These are phyloP conservation scores for Leccinum subgranulosum DNA, from an alignment of 768 basidiomycete genomes.

Conservation along the genomic window DNA sequence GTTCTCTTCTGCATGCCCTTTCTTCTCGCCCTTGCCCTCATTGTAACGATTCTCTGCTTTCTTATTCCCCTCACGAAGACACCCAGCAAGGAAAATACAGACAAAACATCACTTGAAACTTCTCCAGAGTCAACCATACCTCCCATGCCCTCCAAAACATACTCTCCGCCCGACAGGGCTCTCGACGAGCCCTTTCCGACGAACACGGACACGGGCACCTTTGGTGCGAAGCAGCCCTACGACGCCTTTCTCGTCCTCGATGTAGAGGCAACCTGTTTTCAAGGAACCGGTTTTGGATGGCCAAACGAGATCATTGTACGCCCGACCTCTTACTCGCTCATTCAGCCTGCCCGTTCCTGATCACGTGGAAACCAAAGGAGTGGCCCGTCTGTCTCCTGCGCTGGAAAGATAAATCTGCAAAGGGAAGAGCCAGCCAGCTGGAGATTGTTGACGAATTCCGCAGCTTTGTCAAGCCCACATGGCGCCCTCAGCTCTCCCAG, in stretches of 20 bases:
- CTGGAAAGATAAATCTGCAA: conserved; percentile 65
- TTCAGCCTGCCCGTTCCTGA: conserved; percentile 2
- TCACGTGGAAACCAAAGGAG: conserved; percentile 51
- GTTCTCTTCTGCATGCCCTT: conserved; percentile 8
- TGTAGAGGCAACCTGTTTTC: conserved; percentile 80
- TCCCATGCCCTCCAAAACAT: conserved; percentile 20
- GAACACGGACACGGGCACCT: conserved; percentile 10
- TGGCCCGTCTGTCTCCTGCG: conserved; percentile 87
- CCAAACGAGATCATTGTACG: conserved; percentile 96
- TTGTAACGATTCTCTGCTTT: background rate
- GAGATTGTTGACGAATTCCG: conserved; percentile 80
- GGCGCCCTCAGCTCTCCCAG: conserved; percentile 73
- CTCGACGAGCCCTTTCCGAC: conserved; percentile 2
- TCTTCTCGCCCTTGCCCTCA: conserved; percentile 11
- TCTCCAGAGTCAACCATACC: background rate
- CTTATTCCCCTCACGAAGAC: conserved; percentile 4
- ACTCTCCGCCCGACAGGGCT: conserved; percentile 7
- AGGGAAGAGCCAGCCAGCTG: conserved; percentile 52
- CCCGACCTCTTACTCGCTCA: conserved; percentile 15
- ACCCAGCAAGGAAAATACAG: background rate
- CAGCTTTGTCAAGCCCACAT: conserved; percentile 83
- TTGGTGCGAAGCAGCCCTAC: conserved; percentile 44
- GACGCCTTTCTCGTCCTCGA: conserved; percentile 87
- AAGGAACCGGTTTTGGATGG: conserved; percentile 67
- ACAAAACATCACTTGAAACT: background rate